Base-by-base conservation (phyloP, 768 basidiomycete genomes). In the Termitomyces sp. region DNA sequence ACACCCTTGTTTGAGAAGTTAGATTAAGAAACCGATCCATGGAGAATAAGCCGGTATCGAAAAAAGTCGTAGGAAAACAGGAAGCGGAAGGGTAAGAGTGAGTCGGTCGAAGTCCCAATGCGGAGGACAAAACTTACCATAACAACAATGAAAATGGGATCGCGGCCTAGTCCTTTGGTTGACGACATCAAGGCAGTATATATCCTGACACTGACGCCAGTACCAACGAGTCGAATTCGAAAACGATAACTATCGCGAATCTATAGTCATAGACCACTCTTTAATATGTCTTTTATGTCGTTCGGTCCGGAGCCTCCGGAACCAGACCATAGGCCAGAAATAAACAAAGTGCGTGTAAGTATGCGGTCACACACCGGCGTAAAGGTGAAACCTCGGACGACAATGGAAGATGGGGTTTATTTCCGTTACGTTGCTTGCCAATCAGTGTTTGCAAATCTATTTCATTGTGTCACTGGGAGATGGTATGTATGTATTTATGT, bases 1-100 rank as follows among this genome's bases (percentile, higher is more conserved):
- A 90, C 86, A 34, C 90, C 90, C 87, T 88, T n/a, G n/a, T n/a
- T n/a, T 63, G 48, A 14, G 41, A 29, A 26, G 46, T 10, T 8
- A 39, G 37, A 39, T 39, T 14, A 39, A 37, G 41, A 18, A 37
- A 48, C n/a, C n/a, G n/a, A 29, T 3, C 20, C 26, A 37, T 26
- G 12, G 16, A 18, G 16, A 12, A 44, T 26, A 20, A 6, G 5
- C 20, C 0, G 37, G 16, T 29, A 34, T 46, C 18, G 5, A 9
- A 27, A 9, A 27, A 9, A 20, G 31, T 48, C 12, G 24, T 26
- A 26, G 12, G 32, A 49, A 29, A 29, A 48, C 31, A 32, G n/a
- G 18, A 16, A 18, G 37, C 34, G 7, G 3, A 5, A 10, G n/a
- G n/a, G 3, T 3, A 48, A 5, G 20, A 32, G 32, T 22, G 26